phyloP scores from a whole-genome alignment of 2,329 filamentous ascomycete species.

The Myrmaecium sp. region DNA sequence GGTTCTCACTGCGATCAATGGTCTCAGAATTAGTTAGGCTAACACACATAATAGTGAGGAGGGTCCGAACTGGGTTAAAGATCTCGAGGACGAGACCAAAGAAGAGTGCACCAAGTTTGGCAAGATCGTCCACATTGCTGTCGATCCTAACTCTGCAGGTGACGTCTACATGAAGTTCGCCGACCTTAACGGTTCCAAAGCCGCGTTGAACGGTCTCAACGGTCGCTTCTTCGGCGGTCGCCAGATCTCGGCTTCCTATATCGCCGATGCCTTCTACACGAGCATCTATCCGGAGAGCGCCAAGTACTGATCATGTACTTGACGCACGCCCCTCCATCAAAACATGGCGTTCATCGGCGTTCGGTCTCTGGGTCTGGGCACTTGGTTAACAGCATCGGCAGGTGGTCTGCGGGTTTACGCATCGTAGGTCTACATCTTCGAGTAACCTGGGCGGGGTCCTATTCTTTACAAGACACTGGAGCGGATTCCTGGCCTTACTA shows the following conservation, averaged over 20 bases:
- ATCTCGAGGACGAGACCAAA: constrained; percentile 85
- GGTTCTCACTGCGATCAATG: constrained; percentile 22
- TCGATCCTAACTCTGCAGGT: constrained; percentile 84
- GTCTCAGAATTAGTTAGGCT: constrained; percentile 11
- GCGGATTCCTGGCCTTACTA: too few relatives aligned
- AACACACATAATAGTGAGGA: constrained; percentile 48
- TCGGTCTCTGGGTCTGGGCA: too few relatives aligned
- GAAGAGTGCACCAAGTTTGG: constrained; percentile 90
- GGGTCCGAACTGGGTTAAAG: constrained; percentile 77
- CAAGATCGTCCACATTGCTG: constrained; percentile 88
- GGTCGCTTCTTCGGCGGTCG: constrained; percentile 87
- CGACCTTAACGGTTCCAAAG: constrained; percentile 84
- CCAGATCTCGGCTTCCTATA: constrained; percentile 84
- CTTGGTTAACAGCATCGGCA: too few relatives aligned
- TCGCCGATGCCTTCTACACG: constrained; percentile 95
- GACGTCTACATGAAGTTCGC: constrained; percentile 99
- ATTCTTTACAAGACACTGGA: too few relatives aligned
- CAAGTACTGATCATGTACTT: too few relatives aligned
- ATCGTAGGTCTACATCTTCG: too few relatives aligned
- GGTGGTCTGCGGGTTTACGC: too few relatives aligned
- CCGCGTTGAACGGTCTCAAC: constrained; percentile 94
- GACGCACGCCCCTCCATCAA: too few relatives aligned
- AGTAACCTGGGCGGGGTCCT: too few relatives aligned
- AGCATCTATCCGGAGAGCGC: constrained; percentile 70
- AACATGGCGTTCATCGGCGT: too few relatives aligned